These are phyloP conservation scores for Mangifera indica DNA, from an alignment of 345 rosid genomes.

Conservation along the genomic window DNA sequence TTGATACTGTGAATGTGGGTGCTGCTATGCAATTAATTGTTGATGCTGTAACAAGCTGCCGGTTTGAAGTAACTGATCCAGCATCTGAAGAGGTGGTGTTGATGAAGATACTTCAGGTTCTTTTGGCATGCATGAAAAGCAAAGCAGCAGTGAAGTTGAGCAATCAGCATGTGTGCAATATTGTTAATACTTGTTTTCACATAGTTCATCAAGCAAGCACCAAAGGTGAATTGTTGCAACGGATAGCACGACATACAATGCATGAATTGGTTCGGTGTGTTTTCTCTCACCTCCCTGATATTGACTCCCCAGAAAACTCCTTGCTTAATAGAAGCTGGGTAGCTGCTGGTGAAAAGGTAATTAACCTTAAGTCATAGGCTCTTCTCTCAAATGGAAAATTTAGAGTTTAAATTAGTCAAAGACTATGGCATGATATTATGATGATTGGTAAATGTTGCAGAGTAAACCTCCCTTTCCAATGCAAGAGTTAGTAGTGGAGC, in stretches of 20 bases:
- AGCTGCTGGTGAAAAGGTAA: slow-evolving; percentile 37
- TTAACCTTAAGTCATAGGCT: neutral
- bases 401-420: neutral
- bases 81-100: slow-evolving; percentile 96
- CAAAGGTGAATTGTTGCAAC: slow-evolving; percentile 72
- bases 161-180: slow-evolving; percentile 95
- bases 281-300: slow-evolving; percentile 82
- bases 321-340: slow-evolving; percentile 67
- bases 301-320: slow-evolving; percentile 69
- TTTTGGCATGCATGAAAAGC: slow-evolving; percentile 88
- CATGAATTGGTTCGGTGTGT: slow-evolving; percentile 88
- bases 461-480: neutral
- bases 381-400: slow-evolving; percentile 4
- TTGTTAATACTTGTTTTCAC: slow-evolving; percentile 96
- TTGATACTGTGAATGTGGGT: slow-evolving; percentile 70
- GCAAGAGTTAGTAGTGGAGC: neutral
- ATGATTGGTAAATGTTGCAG: neutral
- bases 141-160: slow-evolving; percentile 89
- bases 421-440: neutral
- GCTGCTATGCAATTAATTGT: slow-evolving; percentile 93
- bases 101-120: slow-evolving; percentile 98
- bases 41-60: slow-evolving; percentile 95
- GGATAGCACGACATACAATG: slow-evolving; percentile 93
- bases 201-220: slow-evolving; percentile 93
- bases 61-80: slow-evolving; percentile 98